These are phyloP conservation scores for Candida insectalens DNA, from an alignment of 805 yeast species.

Conservation along the genomic window DNA sequence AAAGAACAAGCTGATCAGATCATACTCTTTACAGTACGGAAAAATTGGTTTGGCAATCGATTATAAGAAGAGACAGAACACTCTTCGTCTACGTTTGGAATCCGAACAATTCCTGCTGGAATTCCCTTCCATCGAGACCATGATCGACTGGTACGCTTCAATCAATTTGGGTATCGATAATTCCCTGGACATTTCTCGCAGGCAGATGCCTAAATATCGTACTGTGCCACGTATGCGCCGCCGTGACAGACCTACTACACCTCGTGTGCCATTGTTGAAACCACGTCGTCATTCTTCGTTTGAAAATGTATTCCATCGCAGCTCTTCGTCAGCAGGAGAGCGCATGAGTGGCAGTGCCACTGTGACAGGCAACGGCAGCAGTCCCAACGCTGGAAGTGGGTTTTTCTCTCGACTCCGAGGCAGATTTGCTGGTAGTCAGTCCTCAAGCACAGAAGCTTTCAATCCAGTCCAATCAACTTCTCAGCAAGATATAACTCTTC, in stretches of 20 bases:
- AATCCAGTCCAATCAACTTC: too few relatives aligned
- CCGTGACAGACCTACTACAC: conserved; percentile 19
- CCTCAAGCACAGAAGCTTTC: too few relatives aligned
- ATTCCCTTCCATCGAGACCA: conserved; percentile 50
- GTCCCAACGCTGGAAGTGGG: too few relatives aligned
- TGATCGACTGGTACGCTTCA: conserved; percentile 73
- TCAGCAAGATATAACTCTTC: too few relatives aligned
- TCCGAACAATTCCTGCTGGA: conserved; percentile 70
- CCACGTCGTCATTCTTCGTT: conserved; percentile 11
- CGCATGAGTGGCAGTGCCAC: too few relatives aligned
- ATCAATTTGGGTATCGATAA: conserved; percentile 70
- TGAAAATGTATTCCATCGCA: conserved; percentile 11
- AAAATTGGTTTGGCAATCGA: conserved; percentile 80
- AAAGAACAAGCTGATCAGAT: conserved; percentile 34
- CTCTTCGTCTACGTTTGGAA: conserved; percentile 70
- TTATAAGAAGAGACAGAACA: conserved; percentile 60
- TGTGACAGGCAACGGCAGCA: not conserved
- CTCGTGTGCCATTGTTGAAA: conserved; percentile 5
- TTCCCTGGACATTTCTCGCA: conserved; percentile 60
- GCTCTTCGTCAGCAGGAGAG: conserved; percentile 7
- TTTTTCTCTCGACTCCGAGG: conserved; percentile 13
- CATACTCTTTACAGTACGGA: conserved; percentile 79
- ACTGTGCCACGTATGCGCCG: conserved; percentile 75
- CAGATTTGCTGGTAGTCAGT: conserved; percentile 5
- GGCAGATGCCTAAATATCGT: conserved; percentile 68